phyloP scores from a whole-genome alignment of 441 rosid species.

The Omphalea diandra region DNA sequence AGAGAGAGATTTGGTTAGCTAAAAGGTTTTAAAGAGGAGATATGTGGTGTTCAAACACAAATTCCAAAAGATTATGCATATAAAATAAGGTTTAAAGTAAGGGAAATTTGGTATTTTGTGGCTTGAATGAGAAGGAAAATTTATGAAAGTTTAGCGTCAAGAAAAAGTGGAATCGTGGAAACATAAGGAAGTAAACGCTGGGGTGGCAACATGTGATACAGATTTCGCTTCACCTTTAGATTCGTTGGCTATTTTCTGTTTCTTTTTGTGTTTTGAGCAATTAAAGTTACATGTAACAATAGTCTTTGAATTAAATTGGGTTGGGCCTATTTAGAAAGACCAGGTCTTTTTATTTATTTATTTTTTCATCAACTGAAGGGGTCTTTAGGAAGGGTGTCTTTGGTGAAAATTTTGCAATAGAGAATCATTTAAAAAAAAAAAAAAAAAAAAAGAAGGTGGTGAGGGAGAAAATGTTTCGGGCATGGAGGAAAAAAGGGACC shows the following conservation, averaged over 20 bases:
- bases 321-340: constrained; percentile 24
- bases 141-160: neutral
- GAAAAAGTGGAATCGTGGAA: constrained; percentile 19
- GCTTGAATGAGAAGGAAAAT: constrained; percentile 31
- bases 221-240: neutral
- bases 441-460: neutral
- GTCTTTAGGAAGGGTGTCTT: constrained; percentile 39
- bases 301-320: neutral
- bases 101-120: constrained; percentile 21
- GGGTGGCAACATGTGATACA: constrained; percentile 16
- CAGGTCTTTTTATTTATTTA: no score
- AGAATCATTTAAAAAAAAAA: neutral
- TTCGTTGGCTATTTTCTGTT: neutral
- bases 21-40: constrained; percentile 1
- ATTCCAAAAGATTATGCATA: constrained; percentile 20
- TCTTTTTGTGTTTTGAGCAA: neutral
- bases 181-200: constrained; percentile 35
- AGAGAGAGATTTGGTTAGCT: neutral
- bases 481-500: constrained; percentile 16
- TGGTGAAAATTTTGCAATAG: neutral
- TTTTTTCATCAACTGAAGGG: no score
- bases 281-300: neutral
- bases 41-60: constrained; percentile 3
- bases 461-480: neutral
- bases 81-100: neutral